These are phyloP conservation scores for Colletotrichum cordylinicola DNA, from an alignment of 2,329 filamentous ascomycete genomes.

Conservation along the genomic window DNA sequence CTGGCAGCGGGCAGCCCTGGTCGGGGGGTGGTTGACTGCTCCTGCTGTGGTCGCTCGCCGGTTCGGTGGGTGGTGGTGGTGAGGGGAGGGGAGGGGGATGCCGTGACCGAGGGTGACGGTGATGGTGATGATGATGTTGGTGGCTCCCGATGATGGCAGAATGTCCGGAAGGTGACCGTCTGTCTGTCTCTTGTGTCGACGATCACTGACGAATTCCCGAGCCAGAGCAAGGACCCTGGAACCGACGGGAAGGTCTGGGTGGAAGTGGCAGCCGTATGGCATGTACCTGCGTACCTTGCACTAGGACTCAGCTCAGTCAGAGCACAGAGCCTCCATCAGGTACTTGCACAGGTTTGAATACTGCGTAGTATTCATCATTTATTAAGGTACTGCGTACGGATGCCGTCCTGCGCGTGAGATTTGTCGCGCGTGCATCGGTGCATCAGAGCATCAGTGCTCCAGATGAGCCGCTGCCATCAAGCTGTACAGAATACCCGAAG, in stretches of 20 bases:
- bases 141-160: not conserved
- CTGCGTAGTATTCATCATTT: not conserved
- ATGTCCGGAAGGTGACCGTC: constrained; percentile 8
- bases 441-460: not conserved
- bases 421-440: not conserved
- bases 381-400: not conserved
- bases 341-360: not conserved
- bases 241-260: not conserved
- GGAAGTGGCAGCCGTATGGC: not conserved
- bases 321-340: not conserved
- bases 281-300: not conserved
- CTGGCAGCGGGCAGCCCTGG: not conserved
- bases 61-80: not conserved
- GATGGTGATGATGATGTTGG: not conserved
- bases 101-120: not conserved
- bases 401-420: not conserved
- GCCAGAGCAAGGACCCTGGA: not conserved
- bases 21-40: not conserved
- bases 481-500: not conserved
- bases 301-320: not conserved
- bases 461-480: not conserved
- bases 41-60: not conserved
- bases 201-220: not conserved
- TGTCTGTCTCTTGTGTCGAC: constrained; percentile 18
- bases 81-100: not conserved